These are phyloP conservation scores for Sequoiadendron giganteum DNA, from an alignment of 75 land plant genomes.

Conservation along the genomic window DNA sequence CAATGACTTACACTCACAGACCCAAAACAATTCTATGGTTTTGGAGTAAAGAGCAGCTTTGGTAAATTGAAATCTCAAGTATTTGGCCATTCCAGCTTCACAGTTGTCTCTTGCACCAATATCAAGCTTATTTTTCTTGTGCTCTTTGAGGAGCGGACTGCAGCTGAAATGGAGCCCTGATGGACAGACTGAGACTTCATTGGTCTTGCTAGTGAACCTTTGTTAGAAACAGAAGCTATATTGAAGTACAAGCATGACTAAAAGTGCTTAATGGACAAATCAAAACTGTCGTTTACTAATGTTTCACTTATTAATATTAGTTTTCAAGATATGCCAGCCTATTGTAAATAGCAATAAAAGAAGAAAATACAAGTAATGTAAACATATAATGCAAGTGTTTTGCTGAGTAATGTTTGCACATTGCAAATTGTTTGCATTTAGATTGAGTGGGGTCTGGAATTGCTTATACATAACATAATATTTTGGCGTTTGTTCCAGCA, in stretches of 20 bases:
- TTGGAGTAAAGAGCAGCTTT: neutral
- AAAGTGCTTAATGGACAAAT: neutral
- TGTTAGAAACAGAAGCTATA: neutral
- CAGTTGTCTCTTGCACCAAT: neutral
- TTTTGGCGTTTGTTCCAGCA: conserved; percentile 38
- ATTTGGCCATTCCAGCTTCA: neutral
- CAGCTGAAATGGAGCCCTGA: neutral
- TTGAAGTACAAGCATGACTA: neutral
- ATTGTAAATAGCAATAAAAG: neutral
- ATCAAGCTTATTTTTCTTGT: neutral
- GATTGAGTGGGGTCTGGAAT: neutral
- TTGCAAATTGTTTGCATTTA: neutral
- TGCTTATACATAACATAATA: neutral
- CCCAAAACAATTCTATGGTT: neutral
- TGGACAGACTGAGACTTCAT: neutral
- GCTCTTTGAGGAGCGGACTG: neutral
- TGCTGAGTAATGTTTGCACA: neutral
- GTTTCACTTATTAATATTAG: neutral
- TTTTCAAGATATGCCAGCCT: neutral
- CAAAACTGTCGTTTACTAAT: neutral
- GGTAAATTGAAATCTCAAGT: neutral
- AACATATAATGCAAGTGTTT: neutral
- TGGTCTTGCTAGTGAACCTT: neutral
- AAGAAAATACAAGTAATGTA: neutral
- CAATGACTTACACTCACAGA: neutral